These are phyloP conservation scores for Sporobolomyces pararoseus DNA, from an alignment of 768 basidiomycete species.

Conservation along the genomic window DNA sequence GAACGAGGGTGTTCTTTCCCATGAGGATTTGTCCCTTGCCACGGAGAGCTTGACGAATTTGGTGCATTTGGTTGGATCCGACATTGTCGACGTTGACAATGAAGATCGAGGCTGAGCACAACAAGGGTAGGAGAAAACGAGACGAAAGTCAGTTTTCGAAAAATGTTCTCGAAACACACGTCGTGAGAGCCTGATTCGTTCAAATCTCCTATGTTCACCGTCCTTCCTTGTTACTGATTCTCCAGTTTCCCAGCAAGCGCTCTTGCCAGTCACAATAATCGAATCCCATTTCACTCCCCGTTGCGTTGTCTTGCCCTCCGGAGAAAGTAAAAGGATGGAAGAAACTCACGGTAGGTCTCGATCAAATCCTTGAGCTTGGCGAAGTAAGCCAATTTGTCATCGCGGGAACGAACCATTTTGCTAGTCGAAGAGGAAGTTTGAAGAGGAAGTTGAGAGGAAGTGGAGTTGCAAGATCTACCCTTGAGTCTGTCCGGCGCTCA, in stretches of 20 bases:
- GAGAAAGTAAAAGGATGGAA: neutral
- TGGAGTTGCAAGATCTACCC: too few relatives aligned
- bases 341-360: constrained; percentile 72
- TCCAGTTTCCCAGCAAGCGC: too few relatives aligned
- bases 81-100: constrained; percentile 99
- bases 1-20: constrained; percentile 99
- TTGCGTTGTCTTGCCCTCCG: too few relatives aligned
- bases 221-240: too few relatives aligned
- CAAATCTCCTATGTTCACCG: too few relatives aligned
- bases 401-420: constrained; percentile 43
- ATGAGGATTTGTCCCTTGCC: constrained; percentile 95
- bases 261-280: too few relatives aligned
- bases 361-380: constrained; percentile 88
- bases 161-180: too few relatives aligned
- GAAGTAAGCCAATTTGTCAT: constrained; percentile 54
- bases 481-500: constrained; percentile 36
- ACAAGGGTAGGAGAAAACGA: constrained; percentile 11
- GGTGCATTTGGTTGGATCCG: constrained; percentile 97
- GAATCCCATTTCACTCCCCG: too few relatives aligned
- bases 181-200: too few relatives aligned
- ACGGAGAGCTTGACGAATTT: constrained; percentile 89
- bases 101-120: constrained; percentile 98
- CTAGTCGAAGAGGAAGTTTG: constrained; percentile 12
- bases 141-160: neutral
- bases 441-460: constrained; percentile 24